phyloP scores from a whole-genome alignment of 345 rosid genomes.

The Ceriops decandra region DNA sequence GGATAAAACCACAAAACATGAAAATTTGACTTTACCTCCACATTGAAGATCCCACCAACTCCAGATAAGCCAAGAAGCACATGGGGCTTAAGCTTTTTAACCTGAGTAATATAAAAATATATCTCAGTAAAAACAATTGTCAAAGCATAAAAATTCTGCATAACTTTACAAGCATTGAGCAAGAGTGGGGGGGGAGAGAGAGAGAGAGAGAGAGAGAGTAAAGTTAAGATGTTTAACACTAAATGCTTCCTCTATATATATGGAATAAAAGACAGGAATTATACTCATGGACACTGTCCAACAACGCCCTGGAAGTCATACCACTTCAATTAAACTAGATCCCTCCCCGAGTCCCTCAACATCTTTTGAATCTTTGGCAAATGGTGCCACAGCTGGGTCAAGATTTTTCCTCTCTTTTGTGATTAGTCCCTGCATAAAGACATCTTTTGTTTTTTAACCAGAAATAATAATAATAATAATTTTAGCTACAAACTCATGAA shows the following conservation, averaged over 20 bases:
- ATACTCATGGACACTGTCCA: conserved; percentile 11
- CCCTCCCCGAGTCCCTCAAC: conserved; percentile 74
- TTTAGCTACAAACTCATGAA: background rate
- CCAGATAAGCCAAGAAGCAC: conserved; percentile 99
- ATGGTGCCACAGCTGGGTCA: conserved; percentile 81
- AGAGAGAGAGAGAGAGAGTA: no score
- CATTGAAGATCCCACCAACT: conserved; percentile 88
- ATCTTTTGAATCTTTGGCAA: conserved; percentile 73
- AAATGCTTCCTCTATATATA: background rate
- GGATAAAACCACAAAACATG: background rate
- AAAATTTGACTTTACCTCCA: conserved; percentile 52
- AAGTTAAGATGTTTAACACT: no score
- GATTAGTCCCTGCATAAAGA: conserved; percentile 70
- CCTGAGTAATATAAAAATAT: conserved; percentile 43
- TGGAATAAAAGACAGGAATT: conserved; percentile 12
- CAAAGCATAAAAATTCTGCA: background rate
- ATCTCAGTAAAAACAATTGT: conserved; percentile 19
- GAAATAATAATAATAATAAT: background rate
- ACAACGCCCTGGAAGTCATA: conserved; percentile 33
- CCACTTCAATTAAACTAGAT: conserved; percentile 83
- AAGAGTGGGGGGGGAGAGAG: no score
- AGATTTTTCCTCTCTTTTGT: conserved; percentile 81
- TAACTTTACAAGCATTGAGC: conserved; percentile 6
- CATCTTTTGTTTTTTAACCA: background rate
- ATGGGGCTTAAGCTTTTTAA: conserved; percentile 77